Base-by-base conservation (phyloP, 2,329 filamentous ascomycete species). In the Verticillium alfalfae region DNA sequence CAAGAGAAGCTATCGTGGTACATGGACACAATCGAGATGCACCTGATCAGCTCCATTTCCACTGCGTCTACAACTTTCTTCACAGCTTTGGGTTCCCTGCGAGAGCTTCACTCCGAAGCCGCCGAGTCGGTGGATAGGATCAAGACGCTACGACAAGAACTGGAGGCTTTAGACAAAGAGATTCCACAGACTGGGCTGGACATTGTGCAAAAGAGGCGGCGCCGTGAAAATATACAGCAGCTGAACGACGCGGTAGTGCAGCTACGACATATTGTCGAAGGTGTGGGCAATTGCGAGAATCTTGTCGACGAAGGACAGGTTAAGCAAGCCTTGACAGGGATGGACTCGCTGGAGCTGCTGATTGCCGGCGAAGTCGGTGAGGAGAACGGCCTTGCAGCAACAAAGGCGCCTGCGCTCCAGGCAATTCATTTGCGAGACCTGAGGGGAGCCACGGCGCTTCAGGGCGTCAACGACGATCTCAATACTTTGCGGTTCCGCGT, bases 1-100 rank as follows among this genome's bases (percentile, higher is more conserved):
- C 95, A 99, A 73, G 95, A 99, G 75, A 99, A 99, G 75, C 81
- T 99, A 13, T 98, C 95, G 0, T 99, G 95, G 95, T 99, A 99
- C 74, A 97, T 99, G 93, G 95, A 99, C 73, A 99, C 95, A 0
- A 93, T 99, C 26, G 95, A 99, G 73, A 92, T 99, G 60, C 95
- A 99, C 72, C 81, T 99, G 8, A 97, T 99, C 68, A 92, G 92
- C 37, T 97, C 93, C 0, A 99, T 99, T 65, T 98, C 94, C 2
- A 93, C 91, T 0, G 95, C 95, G 1, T 98, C 95, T 0, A 93
- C 92, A 0, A 97, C 94, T 0, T 99, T 99, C 75, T 99, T 99
- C 70, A 93, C 93, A 0, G 95, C 95, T 0, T 80, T 99, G 1
- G 94, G 95, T 0, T 96, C 93, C 0, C 79, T 99, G 38, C 90